Base-by-base conservation (phyloP, 208 protist species). In the Spironucleus salmonicida region DNA sequence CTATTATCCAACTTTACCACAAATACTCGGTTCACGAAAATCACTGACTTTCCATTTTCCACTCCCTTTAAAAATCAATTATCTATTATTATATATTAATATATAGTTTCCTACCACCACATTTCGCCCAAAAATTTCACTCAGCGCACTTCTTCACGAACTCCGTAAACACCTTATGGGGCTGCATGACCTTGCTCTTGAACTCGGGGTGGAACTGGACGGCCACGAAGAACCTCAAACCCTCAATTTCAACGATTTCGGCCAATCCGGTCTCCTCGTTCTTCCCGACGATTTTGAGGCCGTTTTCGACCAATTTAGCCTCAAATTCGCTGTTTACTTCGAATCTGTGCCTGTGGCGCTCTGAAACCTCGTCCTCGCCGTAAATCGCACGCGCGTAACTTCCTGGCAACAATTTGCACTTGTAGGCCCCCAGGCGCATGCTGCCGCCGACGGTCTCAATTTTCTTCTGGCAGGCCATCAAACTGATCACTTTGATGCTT, bases 131-230 rank as follows among this genome's bases (percentile, higher is more conserved):
- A n/a, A n/a, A n/a, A n/a, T n/a, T n/a, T n/a, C n/a, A n/a, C n/a
- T n/a, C n/a, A n/a, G n/a, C n/a, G n/a, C n/a, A n/a, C n/a, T n/a
- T n/a, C n/a, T n/a, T n/a, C n/a, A n/a, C n/a, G n/a, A n/a, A n/a
- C n/a, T n/a, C n/a, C n/a, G n/a, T n/a, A n/a, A 95, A 98, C 75
- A 90, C 87, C 59, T 93, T 92, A 19, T 91, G 93, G 38, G 95
- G 93, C 74, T 90, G 87, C 39, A 90, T 84, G 39, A 92, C 92
- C 15, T 91, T 86, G 1, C 90, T 91, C 64, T 92, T 87, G 83
- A 96, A 97, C 87, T 98, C 94, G 35, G 95, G 95, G 77, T 98
- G 95, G 85, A 90, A 98, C 83, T 98, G 93, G 75, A 91, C 86
- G 0, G 90, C 93, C 29, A 97, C 75, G 85, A 92, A 95, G 82